phyloP scores from a whole-genome alignment of 2,329 filamentous ascomycete genomes.

The Lasiodiplodia hormozganensis region DNA sequence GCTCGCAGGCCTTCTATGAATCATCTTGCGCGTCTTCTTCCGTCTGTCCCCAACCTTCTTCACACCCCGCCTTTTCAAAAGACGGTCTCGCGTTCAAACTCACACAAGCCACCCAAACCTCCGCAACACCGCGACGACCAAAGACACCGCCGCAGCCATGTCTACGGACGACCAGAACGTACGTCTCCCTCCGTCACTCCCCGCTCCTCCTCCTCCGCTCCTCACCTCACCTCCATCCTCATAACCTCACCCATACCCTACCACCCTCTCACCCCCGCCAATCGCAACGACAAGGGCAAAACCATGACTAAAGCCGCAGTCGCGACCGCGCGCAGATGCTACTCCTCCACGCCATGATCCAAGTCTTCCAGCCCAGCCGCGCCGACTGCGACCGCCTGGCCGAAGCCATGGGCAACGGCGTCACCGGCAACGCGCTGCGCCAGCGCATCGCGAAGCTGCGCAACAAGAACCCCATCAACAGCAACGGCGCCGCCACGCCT shows the following conservation, averaged over 20 bases:
- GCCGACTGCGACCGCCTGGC: not conserved
- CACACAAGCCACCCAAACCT: too few relatives aligned
- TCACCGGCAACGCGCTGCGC: slow-evolving; percentile 21
- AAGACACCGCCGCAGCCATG: too few relatives aligned
- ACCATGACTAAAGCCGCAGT: not conserved
- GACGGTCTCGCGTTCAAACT: too few relatives aligned
- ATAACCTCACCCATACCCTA: too few relatives aligned
- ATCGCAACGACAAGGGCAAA: not conserved
- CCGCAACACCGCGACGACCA: too few relatives aligned
- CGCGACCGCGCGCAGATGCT: not conserved
- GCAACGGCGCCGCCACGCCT: too few relatives aligned
- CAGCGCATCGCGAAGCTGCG: slow-evolving; percentile 13
- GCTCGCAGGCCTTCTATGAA: too few relatives aligned
- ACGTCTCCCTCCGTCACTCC: not conserved
- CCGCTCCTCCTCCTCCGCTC: too few relatives aligned
- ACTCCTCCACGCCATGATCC: not conserved
- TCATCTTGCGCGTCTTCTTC: too few relatives aligned
- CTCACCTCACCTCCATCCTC: not conserved
- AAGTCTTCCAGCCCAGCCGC: not conserved
- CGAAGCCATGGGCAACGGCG: not conserved
- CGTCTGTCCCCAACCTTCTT: too few relatives aligned
- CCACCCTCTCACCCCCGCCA: not conserved
- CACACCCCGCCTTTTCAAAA: too few relatives aligned
- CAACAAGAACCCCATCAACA: not conserved
- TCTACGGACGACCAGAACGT: not conserved